Conservation (phyloP, 2,329 filamentous ascomycete genomes). For the Hypoxylon sp. region DNA sequence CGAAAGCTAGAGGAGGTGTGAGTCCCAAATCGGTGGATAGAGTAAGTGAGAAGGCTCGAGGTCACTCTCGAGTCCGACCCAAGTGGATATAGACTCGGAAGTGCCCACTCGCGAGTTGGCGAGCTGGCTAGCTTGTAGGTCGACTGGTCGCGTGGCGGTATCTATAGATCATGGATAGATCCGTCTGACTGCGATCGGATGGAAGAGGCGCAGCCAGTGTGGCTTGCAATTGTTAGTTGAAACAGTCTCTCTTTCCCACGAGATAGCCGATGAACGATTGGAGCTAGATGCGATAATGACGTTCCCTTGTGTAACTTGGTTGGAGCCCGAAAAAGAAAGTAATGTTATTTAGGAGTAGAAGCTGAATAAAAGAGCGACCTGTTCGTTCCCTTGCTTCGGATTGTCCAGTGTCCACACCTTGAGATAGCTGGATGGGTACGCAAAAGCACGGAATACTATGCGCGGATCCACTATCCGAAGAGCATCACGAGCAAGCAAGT, state of each 20-base stretch:
- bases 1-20: constrained; percentile 22
- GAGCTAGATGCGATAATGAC: constrained; percentile 14
- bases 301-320: constrained; percentile 27
- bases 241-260: constrained; percentile 5
- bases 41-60: constrained; percentile 26
- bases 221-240: constrained; percentile 25
- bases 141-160: constrained; percentile 9
- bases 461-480: constrained; percentile 30
- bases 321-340: constrained; percentile 4
- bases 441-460: constrained; percentile 20
- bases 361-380: constrained; percentile 8
- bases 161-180: constrained; percentile 31
- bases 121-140: constrained; percentile 14
- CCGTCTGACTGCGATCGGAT: constrained; percentile 43
- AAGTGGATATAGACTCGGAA: constrained; percentile 35
- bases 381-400: constrained; percentile 23
- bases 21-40: constrained; percentile 26
- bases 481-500: constrained; percentile 40
- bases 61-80: constrained; percentile 45
- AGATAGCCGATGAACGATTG: not conserved
- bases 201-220: constrained; percentile 47
- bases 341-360: constrained; percentile 8
- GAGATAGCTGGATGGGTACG: constrained; percentile 34
- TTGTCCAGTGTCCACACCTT: constrained; percentile 29
- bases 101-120: constrained; percentile 17